Evolutionary conservation across 2,329 filamentous ascomycete genomes (phyloP).

Genomic region (Parastagonospora avenae): DNA sequence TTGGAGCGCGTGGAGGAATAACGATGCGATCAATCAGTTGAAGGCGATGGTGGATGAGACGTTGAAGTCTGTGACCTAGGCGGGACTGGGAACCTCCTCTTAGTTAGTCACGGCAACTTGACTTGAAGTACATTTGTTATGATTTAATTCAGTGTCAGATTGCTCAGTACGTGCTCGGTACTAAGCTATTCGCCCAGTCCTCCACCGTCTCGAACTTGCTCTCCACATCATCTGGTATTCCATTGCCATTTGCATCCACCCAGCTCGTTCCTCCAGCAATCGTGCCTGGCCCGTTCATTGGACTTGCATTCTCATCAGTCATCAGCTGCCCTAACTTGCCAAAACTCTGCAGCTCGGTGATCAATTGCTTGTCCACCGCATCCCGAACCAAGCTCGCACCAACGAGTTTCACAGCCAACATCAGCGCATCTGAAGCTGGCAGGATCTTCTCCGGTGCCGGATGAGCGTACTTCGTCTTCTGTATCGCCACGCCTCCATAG

Average conservation of each 20-base stretch:
- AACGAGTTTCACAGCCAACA: constrained; percentile 47
- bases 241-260: constrained; percentile 55
- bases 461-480: constrained; percentile 49
- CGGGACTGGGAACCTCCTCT: background rate
- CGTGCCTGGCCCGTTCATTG: constrained; percentile 49
- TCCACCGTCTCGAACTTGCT: constrained; percentile 54
- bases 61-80: constrained; percentile 12
- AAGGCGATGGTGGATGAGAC: constrained; percentile 58
- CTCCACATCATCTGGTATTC: constrained; percentile 58
- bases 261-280: constrained; percentile 48
- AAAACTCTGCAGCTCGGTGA: constrained; percentile 53
- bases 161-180: constrained; percentile 23
- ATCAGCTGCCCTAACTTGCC: constrained; percentile 54
- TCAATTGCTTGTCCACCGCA: constrained; percentile 50
- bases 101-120: no score
- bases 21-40: constrained; percentile 43
- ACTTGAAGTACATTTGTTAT: background rate
- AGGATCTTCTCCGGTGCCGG: constrained; percentile 50
- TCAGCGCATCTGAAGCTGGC: constrained; percentile 49
- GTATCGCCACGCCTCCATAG: constrained; percentile 56
- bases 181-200: constrained; percentile 58
- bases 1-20: constrained; percentile 52
- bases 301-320: constrained; percentile 51
- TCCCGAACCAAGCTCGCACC: constrained; percentile 55
- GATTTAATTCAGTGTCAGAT: background rate